Evolutionary conservation across 352 stramenopile species (phyloP), one percentile per base, ranked within the genome.

Genomic region (Phytophthora capsici): DNA sequence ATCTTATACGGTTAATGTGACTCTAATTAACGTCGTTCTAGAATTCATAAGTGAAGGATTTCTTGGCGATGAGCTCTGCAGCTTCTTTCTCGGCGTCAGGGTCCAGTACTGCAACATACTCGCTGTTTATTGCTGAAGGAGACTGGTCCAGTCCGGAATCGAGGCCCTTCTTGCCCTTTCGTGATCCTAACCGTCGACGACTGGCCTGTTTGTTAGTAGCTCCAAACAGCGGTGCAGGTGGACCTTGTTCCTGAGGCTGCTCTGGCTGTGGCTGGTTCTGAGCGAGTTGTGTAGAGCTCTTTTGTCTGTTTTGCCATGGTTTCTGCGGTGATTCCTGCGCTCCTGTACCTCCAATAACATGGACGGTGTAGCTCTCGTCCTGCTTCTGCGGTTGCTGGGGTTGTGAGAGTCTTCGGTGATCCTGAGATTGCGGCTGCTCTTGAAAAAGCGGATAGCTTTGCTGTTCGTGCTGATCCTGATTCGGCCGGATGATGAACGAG

Each of bases 1-100:
- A n/a, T n/a, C 19, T 64, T 57, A 57, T 64, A 57, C 46, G 47
- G 30, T 52, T 66, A 58, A 46, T 47, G 34, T 44, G 57, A n/a
- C 22, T 26, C 30, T 57, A 54, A 63, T 45, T 57, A 54, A 13
- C 34, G 38, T 6, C 10, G 23, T 8, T 22, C 48, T 75, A 82
- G 32, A 82, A 80, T 54, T 82, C 74, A 45, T 80, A 82, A 7
- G 73, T 78, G 47, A 82, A 78, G 47, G 74, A 82, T 46, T 75
- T 79, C 49, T 79, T 80, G 51, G 73, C 63, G 28, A 69, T 51
- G 20, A 71, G 10, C 19, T 79, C 66, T 2, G 61, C 38, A 5
- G 57, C 50, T 38, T 73, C 66, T 28, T 70, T 72, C 32, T 71
- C 47, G 5, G 57, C 46, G n/a, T 67, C 34, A 2, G 66, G 59